Base-by-base conservation (phyloP, 2,329 filamentous ascomycete species). In the Colletotrichum salicis region DNA sequence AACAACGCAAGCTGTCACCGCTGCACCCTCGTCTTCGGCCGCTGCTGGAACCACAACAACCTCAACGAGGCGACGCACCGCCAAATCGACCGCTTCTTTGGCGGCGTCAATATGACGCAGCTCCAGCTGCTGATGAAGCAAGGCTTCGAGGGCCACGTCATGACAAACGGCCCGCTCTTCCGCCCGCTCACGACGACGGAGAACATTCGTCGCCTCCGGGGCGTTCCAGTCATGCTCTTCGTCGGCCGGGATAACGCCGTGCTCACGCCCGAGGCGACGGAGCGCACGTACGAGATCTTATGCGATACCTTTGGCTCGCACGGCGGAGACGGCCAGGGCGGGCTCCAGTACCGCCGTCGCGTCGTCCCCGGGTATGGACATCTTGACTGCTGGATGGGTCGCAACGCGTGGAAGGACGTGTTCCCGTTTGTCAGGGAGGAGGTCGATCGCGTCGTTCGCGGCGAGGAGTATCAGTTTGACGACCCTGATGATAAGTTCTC, bases 41-140 rank as follows among this genome's bases (percentile, higher is more conserved):
- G 88, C 73, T 88, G 85, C 79, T 93, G 90, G 90, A 90, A 86
- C 76, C 91, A 93, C 79, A 78, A 75, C 4, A 92, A 92, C 78
- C 85, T 92, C 35, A 92, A 92, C 80, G 88, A 89, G 80, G 89
- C 87, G 3, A 93, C 91, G 2, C 91, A 92, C 79, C 81, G 85
- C 0, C 86, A 90, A 76, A 86, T 91, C 58, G 86, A 89, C 77
- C 84, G 86, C 37, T 89, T 91, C 80, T 88, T 92, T 68, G 88
- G 88, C 75, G 90, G 90, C 65, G 86, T 90, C 64, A 89, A 88
- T 78, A 91, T 91, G 88, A 85, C 83, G 1, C 80, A 88, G 71
- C 82, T 91, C 61, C 78, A 84, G 45, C 81, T 90, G 69, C 84
- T 92, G 12, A 90, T 90, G 84, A 81, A 80, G 45, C 87, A 88